Evolutionary conservation across 352 stramenopile species (phyloP).

Genomic region (Globisporangium ultimum): DNA sequence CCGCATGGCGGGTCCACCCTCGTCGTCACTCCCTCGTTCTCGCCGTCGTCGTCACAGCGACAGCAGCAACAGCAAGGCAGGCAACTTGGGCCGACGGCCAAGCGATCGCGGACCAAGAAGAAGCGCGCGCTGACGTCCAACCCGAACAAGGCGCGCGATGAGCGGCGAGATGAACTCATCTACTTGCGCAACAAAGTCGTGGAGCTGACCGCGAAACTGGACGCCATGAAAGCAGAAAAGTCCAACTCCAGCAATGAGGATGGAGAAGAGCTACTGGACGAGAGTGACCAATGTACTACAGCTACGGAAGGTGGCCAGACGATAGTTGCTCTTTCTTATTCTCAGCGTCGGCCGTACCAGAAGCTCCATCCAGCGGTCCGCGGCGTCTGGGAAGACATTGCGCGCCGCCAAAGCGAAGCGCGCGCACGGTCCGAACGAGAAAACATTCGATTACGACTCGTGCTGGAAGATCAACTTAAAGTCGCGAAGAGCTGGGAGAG

Average conservation of each 20-base stretch:
- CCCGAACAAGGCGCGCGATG: slow-evolving; percentile 20
- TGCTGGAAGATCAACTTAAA: slow-evolving; percentile 40
- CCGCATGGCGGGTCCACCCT: too few species aligned
- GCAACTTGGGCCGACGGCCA: too few species aligned
- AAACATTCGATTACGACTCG: slow-evolving; percentile 24
- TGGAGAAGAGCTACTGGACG: too few species aligned
- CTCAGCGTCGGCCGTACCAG: too few species aligned
- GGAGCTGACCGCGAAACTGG: slow-evolving; percentile 28
- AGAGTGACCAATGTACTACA: too few species aligned
- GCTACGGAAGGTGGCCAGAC: too few species aligned
- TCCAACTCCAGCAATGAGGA: too few species aligned
- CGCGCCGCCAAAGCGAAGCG: slow-evolving; percentile 9
- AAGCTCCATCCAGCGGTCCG: neutral
- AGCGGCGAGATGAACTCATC: slow-evolving; percentile 29
- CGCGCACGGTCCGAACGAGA: slow-evolving; percentile 22
- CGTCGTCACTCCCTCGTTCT: too few species aligned
- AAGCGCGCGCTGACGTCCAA: slow-evolving; percentile 8
- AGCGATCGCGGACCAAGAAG: too few species aligned
- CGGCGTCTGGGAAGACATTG: slow-evolving; percentile 16
- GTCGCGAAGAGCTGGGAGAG: slow-evolving; percentile 37
- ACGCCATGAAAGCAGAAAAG: slow-evolving; percentile 7
- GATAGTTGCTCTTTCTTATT: too few species aligned
- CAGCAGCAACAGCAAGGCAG: too few species aligned
- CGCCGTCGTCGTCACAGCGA: too few species aligned
- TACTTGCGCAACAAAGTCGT: slow-evolving; percentile 34